Evolutionary conservation across 805 yeast species (phyloP).

Genomic region (Alloascoidea africana): DNA sequence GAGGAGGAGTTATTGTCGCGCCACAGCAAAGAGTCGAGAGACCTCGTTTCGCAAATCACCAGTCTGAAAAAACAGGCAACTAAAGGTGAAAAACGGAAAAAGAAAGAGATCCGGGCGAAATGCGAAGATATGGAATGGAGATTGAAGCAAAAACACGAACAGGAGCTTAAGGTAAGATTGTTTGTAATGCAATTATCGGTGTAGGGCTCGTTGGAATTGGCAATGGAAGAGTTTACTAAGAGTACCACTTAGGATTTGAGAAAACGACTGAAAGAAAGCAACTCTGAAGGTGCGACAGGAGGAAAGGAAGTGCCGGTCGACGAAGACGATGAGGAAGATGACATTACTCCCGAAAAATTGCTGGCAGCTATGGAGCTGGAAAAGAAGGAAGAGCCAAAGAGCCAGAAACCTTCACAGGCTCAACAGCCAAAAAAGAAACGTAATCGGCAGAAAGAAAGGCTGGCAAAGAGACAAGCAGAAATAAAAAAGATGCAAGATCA

Average conservation of each 20-base stretch:
- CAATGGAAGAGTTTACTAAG: too few relatives aligned
- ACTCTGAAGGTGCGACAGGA: too few relatives aligned
- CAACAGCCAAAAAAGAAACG: constrained; percentile 24
- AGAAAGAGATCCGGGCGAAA: constrained; percentile 46
- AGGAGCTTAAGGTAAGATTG: constrained; percentile 28
- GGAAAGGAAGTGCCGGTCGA: too few relatives aligned
- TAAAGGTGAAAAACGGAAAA: constrained; percentile 39
- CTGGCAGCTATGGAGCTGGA: constrained; percentile 41
- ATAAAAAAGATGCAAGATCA: constrained; percentile 44
- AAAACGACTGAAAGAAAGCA: too few relatives aligned
- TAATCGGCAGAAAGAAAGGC: constrained; percentile 73
- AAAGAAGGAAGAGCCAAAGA: constrained; percentile 12
- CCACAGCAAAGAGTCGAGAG: constrained; percentile 57
- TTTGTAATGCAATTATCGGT: constrained; percentile 3
- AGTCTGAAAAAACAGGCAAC: constrained; percentile 74
- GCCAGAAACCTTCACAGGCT: constrained; percentile 4
- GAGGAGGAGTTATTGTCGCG: constrained; percentile 37
- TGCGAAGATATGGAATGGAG: constrained; percentile 45
- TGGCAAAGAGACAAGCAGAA: constrained; percentile 64
- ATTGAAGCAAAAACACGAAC: constrained; percentile 35
- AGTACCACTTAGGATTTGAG: too few relatives aligned
- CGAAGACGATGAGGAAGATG: constrained; percentile 12
- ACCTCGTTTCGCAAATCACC: constrained; percentile 50
- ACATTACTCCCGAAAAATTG: constrained; percentile 50
- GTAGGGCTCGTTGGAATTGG: constrained; percentile 6